These are phyloP conservation scores for Epithele typhae DNA, from an alignment of 768 basidiomycete genomes.

Conservation along the genomic window DNA sequence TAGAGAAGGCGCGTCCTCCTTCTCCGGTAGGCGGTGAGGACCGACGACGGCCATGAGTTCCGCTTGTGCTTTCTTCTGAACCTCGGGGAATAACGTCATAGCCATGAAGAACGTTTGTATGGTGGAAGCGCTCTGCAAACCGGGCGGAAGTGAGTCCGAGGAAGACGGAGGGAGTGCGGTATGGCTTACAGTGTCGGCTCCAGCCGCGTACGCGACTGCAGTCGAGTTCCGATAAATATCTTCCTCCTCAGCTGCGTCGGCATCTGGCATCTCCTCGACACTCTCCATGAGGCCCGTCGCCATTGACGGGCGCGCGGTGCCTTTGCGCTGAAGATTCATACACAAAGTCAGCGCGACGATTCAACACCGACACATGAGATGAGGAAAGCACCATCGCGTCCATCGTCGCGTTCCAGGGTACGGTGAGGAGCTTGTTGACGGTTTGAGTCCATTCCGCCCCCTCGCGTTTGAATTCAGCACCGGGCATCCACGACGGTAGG, in stretches of 20 bases:
- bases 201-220: background rate
- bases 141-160: background rate
- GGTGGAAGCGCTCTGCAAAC: conserved; percentile 17
- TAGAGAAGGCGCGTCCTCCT: conserved; percentile 8
- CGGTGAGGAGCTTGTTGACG: no score
- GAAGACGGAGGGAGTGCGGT: background rate
- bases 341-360: no score
- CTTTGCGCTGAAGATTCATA: background rate
- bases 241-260: background rate
- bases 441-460: no score
- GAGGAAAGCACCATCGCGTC: no score
- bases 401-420: no score
- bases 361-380: no score
- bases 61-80: conserved; percentile 21
- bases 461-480: conserved; percentile 23
- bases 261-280: background rate
- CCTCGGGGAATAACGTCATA: conserved; percentile 23
- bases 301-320: background rate
- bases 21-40: conserved; percentile 8
- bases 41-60: conserved; percentile 23
- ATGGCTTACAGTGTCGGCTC: conserved; percentile 5
- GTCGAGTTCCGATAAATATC: background rate
- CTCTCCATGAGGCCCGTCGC: background rate
- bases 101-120: conserved; percentile 21
- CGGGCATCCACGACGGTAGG: conserved; percentile 36